phyloP scores from a whole-genome alignment of 768 basidiomycete genomes.

The Boletus vinaceobasis region DNA sequence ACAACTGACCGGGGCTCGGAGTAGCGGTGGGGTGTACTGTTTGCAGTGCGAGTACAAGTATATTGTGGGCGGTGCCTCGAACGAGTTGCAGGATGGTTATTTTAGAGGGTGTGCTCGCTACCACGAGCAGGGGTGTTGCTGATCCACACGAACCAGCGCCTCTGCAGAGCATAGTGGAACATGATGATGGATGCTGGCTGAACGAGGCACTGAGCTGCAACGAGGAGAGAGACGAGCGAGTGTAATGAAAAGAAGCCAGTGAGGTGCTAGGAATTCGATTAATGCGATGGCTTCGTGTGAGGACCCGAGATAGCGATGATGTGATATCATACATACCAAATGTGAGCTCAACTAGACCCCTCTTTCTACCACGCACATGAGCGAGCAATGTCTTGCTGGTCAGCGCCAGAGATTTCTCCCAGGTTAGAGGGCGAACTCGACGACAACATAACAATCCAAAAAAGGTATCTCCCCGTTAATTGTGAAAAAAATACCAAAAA shows the following conservation, averaged over 20 bases:
- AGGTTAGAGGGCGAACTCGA: constrained; percentile 3
- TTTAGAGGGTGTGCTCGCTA: neutral
- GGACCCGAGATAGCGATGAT: neutral
- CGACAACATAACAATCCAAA: neutral
- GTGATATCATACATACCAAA: neutral
- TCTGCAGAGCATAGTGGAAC: neutral
- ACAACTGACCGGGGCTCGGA: neutral
- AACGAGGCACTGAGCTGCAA: constrained; percentile 5
- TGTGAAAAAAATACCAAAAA: neutral
- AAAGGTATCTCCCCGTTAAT: neutral
- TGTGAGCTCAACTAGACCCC: neutral
- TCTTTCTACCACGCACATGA: constrained; percentile 6
- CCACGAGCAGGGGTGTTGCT: neutral
- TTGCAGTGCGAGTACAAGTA: neutral
- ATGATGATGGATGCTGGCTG: neutral
- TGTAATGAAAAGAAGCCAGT: constrained; percentile 4
- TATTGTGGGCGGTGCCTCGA: constrained; percentile 7
- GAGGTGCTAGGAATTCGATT: neutral
- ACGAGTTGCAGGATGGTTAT: neutral
- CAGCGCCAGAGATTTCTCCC: no score
- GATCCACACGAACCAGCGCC: constrained; percentile 15
- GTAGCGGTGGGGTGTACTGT: neutral
- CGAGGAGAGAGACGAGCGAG: neutral
- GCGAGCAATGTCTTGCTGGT: neutral
- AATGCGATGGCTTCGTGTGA: neutral